Evolutionary conservation across 306 rosid genomes (phyloP).

Genomic region (Bauhinia variegata): DNA sequence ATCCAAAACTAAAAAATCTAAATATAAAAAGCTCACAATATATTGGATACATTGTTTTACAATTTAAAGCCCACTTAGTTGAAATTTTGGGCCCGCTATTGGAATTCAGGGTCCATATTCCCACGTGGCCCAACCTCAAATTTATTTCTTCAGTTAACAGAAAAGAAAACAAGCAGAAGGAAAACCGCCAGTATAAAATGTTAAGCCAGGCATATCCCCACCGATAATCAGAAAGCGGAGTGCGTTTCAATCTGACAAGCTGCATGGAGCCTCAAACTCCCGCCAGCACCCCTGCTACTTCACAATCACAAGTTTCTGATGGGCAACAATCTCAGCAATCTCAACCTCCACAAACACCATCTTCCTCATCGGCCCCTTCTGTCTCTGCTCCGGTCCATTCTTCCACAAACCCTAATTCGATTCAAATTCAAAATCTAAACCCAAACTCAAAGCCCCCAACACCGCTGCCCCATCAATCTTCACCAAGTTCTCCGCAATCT

Average conservation of each 20-base stretch:
- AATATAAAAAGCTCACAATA: no score
- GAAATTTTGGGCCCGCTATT: no score
- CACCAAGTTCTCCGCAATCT: conserved; percentile 47
- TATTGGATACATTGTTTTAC: no score
- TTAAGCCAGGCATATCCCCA: no score
- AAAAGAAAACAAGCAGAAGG: no score
- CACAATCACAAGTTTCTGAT: conserved; percentile 40
- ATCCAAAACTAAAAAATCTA: no score
- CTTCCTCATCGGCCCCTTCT: conserved; percentile 42
- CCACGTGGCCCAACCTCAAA: no score
- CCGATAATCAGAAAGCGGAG: no score
- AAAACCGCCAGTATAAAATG: no score
- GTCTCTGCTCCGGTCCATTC: conserved; percentile 38
- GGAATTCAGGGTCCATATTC: no score
- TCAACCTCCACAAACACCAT: conserved; percentile 16
- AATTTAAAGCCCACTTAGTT: no score
- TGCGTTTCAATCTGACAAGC: background rate
- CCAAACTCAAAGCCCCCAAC: conserved; percentile 49
- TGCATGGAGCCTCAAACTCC: conserved; percentile 51
- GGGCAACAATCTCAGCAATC: conserved; percentile 32
- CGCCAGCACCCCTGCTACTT: conserved; percentile 28
- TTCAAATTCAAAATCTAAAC: conserved; percentile 38
- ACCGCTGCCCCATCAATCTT: conserved; percentile 29
- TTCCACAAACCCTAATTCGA: conserved; percentile 41
- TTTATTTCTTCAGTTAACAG: no score